Conservation (phyloP, 768 basidiomycete genomes). For the Collybia sordida region DNA sequence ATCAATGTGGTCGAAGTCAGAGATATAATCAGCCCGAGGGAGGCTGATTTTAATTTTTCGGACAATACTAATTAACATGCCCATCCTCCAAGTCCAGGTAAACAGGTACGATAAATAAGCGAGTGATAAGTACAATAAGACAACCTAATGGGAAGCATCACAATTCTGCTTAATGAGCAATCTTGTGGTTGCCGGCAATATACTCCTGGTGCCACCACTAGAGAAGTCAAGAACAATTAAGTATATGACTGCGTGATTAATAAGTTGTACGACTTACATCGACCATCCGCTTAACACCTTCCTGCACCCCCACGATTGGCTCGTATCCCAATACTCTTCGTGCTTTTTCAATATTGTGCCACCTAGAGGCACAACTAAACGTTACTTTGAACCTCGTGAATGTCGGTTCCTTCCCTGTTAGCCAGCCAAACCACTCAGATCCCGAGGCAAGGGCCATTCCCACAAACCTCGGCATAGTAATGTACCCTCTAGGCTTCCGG, state of each 20-base stretch:
- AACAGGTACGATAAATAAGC: slow-evolving; percentile 1
- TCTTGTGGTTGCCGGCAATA: slow-evolving; percentile 35
- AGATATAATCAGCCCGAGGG: neutral
- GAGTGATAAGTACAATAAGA: too few species aligned
- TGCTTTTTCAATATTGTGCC: slow-evolving; percentile 94
- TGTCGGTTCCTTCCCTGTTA: slow-evolving; percentile 76
- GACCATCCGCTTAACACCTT: slow-evolving; percentile 79
- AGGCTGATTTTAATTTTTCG: neutral
- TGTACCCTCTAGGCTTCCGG: slow-evolving; percentile 35
- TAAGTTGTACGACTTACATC: slow-evolving; percentile 47
- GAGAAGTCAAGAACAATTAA: neutral
- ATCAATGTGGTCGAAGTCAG: neutral
- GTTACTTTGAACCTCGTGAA: slow-evolving; percentile 86
- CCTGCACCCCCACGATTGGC: slow-evolving; percentile 84
- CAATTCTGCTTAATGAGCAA: slow-evolving; percentile 28
- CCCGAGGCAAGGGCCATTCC: slow-evolving; percentile 72
- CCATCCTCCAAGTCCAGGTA: neutral
- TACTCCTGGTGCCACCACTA: slow-evolving; percentile 52
- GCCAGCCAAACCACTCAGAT: slow-evolving; percentile 71
- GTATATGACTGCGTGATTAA: neutral
- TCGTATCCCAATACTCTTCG: slow-evolving; percentile 91
- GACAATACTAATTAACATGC: neutral
- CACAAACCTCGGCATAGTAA: slow-evolving; percentile 57
- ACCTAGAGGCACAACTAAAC: slow-evolving; percentile 76
- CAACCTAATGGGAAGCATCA: neutral